Percentiles rank a stretch among this genome's conserved stretches.
These are phyloP conservation scores for Penicillium egyptiacum DNA, from an alignment of 495 filamentous ascomycete genomes.

Conservation along the genomic window DNA sequence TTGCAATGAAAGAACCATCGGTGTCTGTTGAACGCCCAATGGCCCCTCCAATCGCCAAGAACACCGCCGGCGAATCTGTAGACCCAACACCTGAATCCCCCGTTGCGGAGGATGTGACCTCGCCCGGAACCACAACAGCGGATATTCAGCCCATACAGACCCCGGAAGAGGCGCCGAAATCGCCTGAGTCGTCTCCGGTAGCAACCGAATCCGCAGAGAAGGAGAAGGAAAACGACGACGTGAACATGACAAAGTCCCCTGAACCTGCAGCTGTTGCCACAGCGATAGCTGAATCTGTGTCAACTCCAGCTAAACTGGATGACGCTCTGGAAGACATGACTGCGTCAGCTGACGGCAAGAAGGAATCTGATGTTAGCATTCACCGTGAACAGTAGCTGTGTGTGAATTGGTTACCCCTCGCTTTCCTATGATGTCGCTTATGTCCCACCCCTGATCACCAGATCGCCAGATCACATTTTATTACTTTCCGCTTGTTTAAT, in stretches of 20 bases:
- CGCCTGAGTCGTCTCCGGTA: slow-evolving; percentile 2
- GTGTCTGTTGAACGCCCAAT: slow-evolving; percentile 25
- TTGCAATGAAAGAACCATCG: slow-evolving; percentile 18
- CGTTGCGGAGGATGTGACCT: slow-evolving; percentile 10
- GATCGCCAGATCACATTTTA: neutral
- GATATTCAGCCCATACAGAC: slow-evolving; percentile 5
- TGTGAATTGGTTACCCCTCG: neutral
- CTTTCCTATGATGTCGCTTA: neutral
- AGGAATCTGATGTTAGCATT: slow-evolving; percentile 29
- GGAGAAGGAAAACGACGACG: slow-evolving; percentile 5
- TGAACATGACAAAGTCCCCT: neutral
- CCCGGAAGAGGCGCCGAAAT: slow-evolving; percentile 4
- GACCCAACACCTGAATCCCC: slow-evolving; percentile 27
- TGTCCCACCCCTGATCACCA: neutral
- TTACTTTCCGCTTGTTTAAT: neutral
- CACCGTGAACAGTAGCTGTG: slow-evolving; percentile 3
- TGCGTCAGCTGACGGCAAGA: slow-evolving; percentile 38
- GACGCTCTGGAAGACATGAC: slow-evolving; percentile 28
- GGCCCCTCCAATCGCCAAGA: slow-evolving; percentile 48
- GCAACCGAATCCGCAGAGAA: slow-evolving; percentile 11
- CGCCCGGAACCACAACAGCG: slow-evolving; percentile 9
- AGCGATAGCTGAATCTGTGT: slow-evolving; percentile 7
- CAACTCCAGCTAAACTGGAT: slow-evolving; percentile 22
- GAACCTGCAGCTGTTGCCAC: slow-evolving; percentile 4
- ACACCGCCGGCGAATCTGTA: slow-evolving; percentile 57